A percentile compares a stretch with the other conserved stretches of the same genome.
These are phyloP conservation scores for Macrophomina phaseolina DNA, from an alignment of 2,329 filamentous ascomycete species.

Conservation along the genomic window DNA sequence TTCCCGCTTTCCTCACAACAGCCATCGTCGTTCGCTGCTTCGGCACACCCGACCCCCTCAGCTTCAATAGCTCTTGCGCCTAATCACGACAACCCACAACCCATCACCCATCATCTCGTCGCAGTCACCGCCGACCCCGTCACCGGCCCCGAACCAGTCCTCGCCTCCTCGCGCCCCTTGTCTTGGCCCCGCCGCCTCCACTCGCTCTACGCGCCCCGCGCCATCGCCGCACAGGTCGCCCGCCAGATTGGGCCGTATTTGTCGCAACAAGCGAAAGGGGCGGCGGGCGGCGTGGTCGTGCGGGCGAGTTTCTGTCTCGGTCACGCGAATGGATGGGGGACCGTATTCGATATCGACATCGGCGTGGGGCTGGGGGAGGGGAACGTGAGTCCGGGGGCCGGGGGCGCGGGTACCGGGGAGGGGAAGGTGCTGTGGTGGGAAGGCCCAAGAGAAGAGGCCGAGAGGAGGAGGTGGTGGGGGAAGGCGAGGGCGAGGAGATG, in stretches of 20 bases:
- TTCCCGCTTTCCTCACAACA: background rate
- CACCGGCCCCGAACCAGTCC: constrained; percentile 34
- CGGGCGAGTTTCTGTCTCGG: constrained; percentile 54
- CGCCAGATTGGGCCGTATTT: constrained; percentile 48
- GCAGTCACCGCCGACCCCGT: constrained; percentile 35
- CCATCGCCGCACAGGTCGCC: constrained; percentile 49
- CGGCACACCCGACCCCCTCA: background rate
- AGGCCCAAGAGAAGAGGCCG: constrained; percentile 52
- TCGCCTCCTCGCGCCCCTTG: constrained; percentile 33
- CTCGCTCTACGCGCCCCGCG: constrained; percentile 47
- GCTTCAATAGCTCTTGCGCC: background rate
- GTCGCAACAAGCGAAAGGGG: constrained; percentile 47
- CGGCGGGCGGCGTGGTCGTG: constrained; percentile 50
- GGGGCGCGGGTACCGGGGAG: background rate
- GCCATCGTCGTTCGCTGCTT: background rate
- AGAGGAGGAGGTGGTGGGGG: constrained; percentile 46
- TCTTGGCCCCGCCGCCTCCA: constrained; percentile 50
- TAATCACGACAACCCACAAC: background rate
- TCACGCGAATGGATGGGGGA: constrained; percentile 36
- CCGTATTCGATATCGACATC: constrained; percentile 55
- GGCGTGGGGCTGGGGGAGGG: constrained; percentile 38
- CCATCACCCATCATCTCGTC: constrained; percentile 6
- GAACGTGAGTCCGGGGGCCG: background rate
- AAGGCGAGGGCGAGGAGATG: constrained; percentile 52
- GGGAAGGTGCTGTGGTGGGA: constrained; percentile 43